Base-by-base conservation (phyloP, 306 rosid genomes). In the Vicia faba region DNA sequence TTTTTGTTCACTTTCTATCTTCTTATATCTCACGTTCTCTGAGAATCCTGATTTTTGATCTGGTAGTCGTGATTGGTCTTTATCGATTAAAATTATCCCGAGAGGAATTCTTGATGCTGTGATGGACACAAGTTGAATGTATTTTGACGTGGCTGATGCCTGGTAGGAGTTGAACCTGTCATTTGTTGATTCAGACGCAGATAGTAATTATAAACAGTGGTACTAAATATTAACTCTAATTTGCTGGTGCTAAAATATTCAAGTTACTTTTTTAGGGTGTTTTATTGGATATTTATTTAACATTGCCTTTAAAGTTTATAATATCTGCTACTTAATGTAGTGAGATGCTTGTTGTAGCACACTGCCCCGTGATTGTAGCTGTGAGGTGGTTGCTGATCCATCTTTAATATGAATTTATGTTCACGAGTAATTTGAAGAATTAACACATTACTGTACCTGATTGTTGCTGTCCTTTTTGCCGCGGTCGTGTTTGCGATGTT, bases 361-460 rank as follows among this genome's bases (percentile, higher is more conserved):
- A 56, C 41, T 74, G 76, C 77, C 51, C 83, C 71, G 26, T 75
- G 84, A 73, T 69, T 43, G 77, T 78, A 41, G 88, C 82, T 76
- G 85, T 83, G 87, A 67, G 71, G 76, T 74, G 83, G 85, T 81
- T 63, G 88, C 92, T 61, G 87, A 77, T 70, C 76, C 76, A 45
- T 71, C 62, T 79, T 69, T 78, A 65, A 71, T 73, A 40, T 73
- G 84, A 65, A 75, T 68, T 64, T 75, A 65, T 61, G 85, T 68
- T 71, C 79, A 82, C 63, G 84, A 73, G 44, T 75, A 69, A 43
- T 80, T 46, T 66, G 77, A 81, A 68, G 81, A 69, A 64, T 20
- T 84, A 80, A 46, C 74, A 35, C 71, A 62, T 78, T 75, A 80
- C 46, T 78, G 81, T 78, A 46, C 79, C 84, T 56, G 84, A 54